Evolutionary conservation across 2,329 filamentous ascomycete genomes (phyloP).

Genomic region (Cladosporium sp.): DNA sequence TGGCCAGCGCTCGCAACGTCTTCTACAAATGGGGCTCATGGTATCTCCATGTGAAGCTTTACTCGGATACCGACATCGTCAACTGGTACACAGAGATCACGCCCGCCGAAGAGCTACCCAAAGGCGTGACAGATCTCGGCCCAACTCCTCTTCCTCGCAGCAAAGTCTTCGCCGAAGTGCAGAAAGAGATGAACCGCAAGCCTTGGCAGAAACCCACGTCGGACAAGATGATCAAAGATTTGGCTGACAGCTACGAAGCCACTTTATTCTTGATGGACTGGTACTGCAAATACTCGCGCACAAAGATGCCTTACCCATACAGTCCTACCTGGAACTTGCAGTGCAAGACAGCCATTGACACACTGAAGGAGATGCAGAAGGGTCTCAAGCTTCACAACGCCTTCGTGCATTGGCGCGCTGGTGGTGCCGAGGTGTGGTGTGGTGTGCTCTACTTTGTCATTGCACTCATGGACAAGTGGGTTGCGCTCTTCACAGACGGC

Average conservation of each 20-base stretch:
- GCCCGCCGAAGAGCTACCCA: slow-evolving; percentile 42
- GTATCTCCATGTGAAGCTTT: slow-evolving; percentile 52
- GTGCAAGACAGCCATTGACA: slow-evolving; percentile 55
- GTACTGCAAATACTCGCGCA: slow-evolving; percentile 51
- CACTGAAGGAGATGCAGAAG: slow-evolving; percentile 54
- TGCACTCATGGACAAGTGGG: slow-evolving; percentile 58
- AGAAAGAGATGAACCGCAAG: slow-evolving; percentile 45
- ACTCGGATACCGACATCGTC: slow-evolving; percentile 53
- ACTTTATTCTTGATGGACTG: slow-evolving; percentile 57
- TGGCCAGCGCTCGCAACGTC: slow-evolving; percentile 55
- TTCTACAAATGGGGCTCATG: slow-evolving; percentile 61
- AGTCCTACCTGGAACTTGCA: slow-evolving; percentile 61
- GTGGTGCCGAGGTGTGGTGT: slow-evolving; percentile 55
- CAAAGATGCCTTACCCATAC: slow-evolving; percentile 52
- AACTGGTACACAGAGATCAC: slow-evolving; percentile 47
- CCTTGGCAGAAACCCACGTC: slow-evolving; percentile 46
- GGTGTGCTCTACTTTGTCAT: slow-evolving; percentile 57
- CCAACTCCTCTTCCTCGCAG: slow-evolving; percentile 50
- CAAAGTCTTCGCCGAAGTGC: slow-evolving; percentile 48
- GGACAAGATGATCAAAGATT: slow-evolving; percentile 50
- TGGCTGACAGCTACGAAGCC: slow-evolving; percentile 54
- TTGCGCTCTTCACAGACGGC: slow-evolving; percentile 48
- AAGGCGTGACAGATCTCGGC: slow-evolving; percentile 49
- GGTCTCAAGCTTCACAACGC: slow-evolving; percentile 57
- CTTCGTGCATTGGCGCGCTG: slow-evolving; percentile 60